These are phyloP conservation scores for Leishmania tropica DNA, from an alignment of 208 protist species.

Conservation along the genomic window DNA sequence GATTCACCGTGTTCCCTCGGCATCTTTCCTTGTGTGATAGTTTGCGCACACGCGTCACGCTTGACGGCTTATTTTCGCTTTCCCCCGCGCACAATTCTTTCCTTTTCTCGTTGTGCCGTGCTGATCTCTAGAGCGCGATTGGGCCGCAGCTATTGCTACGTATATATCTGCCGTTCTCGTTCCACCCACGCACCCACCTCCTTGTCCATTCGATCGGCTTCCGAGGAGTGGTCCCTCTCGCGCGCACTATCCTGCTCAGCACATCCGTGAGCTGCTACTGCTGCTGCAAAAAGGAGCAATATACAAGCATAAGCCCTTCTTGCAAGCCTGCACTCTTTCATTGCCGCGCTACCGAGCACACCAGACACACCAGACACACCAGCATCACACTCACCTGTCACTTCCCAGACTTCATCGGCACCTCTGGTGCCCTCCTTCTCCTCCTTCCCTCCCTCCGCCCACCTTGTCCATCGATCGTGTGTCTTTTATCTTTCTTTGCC, in stretches of 20 bases:
- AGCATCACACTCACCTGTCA: background rate
- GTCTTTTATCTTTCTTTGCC: background rate
- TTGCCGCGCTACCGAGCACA: background rate
- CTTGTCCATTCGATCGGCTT: background rate
- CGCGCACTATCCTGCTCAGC: background rate
- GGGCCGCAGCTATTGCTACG: background rate
- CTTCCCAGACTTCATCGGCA: background rate
- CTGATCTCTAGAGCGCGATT: no score
- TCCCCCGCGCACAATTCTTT: no score
- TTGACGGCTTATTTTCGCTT: no score
- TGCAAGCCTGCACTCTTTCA: background rate
- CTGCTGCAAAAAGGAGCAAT: background rate
- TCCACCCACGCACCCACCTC: background rate
- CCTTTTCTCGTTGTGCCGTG: no score
- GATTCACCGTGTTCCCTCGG: no score
- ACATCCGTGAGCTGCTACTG: background rate
- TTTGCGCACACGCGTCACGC: background rate
- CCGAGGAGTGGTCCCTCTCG: background rate
- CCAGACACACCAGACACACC: background rate
- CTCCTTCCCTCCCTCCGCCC: background rate
- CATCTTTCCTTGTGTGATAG: no score
- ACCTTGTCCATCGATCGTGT: background rate
- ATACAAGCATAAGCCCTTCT: background rate
- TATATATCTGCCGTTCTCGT: background rate
- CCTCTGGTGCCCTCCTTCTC: background rate